Evolutionary conservation across 202 grass and related monocot species (phyloP), one percentile per base, ranked within the genome.

Genomic region (Alloteropsis angusta): DNA sequence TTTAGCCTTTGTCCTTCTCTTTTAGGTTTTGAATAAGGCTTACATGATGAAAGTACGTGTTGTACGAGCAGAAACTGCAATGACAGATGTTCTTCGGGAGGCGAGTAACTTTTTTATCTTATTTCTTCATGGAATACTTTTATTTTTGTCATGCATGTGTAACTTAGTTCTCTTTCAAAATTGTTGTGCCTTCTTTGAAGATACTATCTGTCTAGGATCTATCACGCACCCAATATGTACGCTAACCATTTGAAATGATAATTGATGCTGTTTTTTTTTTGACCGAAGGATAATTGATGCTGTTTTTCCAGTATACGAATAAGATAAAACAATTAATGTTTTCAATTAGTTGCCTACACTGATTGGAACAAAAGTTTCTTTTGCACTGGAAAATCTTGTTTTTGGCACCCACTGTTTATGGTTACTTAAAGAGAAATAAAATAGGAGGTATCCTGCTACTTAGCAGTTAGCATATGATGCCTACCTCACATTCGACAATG

Each of bases 21-120:
- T 88, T 75, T 54, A 97, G 90, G 90, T 97, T 84, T 83, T 92
- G 56, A 90, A 92, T 83, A 93, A 92, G 76, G 71, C 85, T 41
- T 87, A 90, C 72, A 88, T 97, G 82, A 71, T 77, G 64, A 97
- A 86, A 88, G 77, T 94, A 63, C 87, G 55, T 69, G 94, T 97
- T 59, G 91, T 87, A 70, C 80, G 83, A 53, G 71, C 76, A 46
- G 91, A 97, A 94, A 97, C 94, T 52, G 94, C 91, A 17, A 90
- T 97, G 91, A 88, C 87, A 56, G 94, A 97, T 86, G 94, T 97
- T 86, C 85, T 92, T 65, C 89, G 89, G 64, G 94, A 97, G 86
- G 94, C 92, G 55, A 83, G 87, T 87, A 59, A 57, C 21, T 77
- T 73, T 43, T 13, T 87, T 38, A 54, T 19, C 49, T 44, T 58